Percentiles rank a stretch among this genome's conserved stretches.
phyloP scores from a whole-genome alignment of 192 early-diverging fungal genomes.

The Coemansia javaensis region DNA sequence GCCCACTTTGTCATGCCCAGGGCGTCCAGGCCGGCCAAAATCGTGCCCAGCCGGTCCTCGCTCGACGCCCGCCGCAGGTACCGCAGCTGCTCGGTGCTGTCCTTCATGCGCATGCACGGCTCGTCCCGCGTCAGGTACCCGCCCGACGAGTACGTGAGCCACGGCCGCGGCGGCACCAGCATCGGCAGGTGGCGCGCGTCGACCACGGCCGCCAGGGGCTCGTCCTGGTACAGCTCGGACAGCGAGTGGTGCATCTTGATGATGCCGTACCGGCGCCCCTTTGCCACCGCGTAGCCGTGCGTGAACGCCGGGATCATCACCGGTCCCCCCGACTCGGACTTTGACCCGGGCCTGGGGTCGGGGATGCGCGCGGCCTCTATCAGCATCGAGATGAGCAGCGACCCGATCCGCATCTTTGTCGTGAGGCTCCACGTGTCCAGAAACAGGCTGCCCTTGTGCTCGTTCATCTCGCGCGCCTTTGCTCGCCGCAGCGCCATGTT shows the following conservation, averaged over 20 bases:
- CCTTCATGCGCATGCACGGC: conserved; percentile 71
- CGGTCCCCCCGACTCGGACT: too few species aligned
- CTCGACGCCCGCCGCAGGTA: conserved; percentile 79
- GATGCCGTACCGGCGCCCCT: conserved; percentile 67
- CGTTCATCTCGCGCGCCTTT: conserved; percentile 55
- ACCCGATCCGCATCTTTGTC: conserved; percentile 56
- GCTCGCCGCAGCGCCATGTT: conserved; percentile 72
- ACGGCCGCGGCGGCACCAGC: conserved; percentile 86
- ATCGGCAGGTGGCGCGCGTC: conserved; percentile 85
- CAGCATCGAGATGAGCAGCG: conserved; percentile 57
- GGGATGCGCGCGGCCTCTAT: conserved; percentile 69
- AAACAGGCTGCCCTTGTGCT: conserved; percentile 28
- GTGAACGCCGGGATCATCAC: conserved; percentile 72
- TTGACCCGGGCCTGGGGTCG: too few species aligned
- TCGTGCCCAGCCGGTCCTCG: conserved; percentile 58
- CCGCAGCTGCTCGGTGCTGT: conserved; percentile 64
- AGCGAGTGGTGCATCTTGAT: conserved; percentile 66
- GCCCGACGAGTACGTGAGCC: conserved; percentile 79
- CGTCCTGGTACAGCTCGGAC: conserved; percentile 60
- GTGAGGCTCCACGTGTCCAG: conserved; percentile 55
- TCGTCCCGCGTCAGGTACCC: conserved; percentile 76
- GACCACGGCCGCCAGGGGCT: conserved; percentile 56
- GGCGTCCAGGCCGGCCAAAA: conserved; percentile 78
- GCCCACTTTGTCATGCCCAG: conserved; percentile 84
- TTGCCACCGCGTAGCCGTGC: conserved; percentile 59